These are phyloP conservation scores for Pistacia integerrima DNA, from an alignment of 345 rosid genomes.

Conservation along the genomic window DNA sequence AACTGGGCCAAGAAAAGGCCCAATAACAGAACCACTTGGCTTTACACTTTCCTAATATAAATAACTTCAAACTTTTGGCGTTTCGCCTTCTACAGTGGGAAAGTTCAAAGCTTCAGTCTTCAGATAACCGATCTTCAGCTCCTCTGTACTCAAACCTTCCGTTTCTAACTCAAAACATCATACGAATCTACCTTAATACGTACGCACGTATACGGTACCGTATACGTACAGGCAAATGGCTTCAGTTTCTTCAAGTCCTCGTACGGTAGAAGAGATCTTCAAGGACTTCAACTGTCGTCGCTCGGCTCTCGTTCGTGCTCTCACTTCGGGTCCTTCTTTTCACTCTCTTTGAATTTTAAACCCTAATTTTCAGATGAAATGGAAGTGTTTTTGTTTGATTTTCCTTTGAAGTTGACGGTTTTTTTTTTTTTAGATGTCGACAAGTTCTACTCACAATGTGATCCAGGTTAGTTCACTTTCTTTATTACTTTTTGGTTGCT, in stretches of 20 bases:
- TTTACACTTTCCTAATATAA: neutral
- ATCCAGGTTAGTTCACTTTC: slow-evolving; percentile 36
- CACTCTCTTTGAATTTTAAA: slow-evolving; percentile 3
- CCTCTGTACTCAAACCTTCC: neutral
- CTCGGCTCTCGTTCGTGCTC: slow-evolving; percentile 44
- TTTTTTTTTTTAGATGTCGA: slow-evolving; percentile 35
- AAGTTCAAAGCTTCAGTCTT: too few relatives aligned
- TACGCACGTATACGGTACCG: too few relatives aligned
- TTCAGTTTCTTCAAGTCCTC: slow-evolving; percentile 56
- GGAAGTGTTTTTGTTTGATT: neutral
- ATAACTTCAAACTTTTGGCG: neutral
- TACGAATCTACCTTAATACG: too few relatives aligned
- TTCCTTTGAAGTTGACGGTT: neutral
- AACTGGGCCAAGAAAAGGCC: neutral
- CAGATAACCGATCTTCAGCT: too few relatives aligned
- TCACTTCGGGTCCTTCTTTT: slow-evolving; percentile 32
- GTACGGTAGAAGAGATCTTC: slow-evolving; percentile 81
- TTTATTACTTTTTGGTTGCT: slow-evolving; percentile 10
- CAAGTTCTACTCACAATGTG: slow-evolving; percentile 37
- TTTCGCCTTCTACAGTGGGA: too few relatives aligned
- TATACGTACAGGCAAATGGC: slow-evolving; percentile 22
- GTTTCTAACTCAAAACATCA: neutral
- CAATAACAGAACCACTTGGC: neutral
- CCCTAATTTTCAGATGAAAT: slow-evolving; percentile 5
- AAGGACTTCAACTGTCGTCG: slow-evolving; percentile 59